Conservation (phyloP, 1,284 basidiomycete genomes). For the Ustilago lituana region DNA sequence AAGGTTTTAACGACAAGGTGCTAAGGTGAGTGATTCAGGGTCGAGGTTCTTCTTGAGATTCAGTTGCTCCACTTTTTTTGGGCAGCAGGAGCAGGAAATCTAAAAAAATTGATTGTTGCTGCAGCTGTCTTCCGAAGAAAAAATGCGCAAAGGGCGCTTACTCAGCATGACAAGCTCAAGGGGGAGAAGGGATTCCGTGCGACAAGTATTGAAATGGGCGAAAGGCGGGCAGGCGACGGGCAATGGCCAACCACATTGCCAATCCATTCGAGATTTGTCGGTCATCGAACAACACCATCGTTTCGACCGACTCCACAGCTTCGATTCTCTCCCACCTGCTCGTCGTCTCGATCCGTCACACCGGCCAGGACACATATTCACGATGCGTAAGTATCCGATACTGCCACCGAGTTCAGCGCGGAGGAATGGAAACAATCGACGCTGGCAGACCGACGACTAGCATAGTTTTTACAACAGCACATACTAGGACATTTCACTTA, state of each 20-base stretch:
- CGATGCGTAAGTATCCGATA: conserved; percentile 39
- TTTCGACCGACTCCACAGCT: background rate
- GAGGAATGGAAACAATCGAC: no score
- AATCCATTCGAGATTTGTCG: background rate
- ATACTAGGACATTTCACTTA: no score
- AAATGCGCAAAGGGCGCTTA: no score
- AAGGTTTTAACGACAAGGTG: no score
- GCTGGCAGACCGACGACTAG: no score
- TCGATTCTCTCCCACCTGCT: conserved; percentile 2
- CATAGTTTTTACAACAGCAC: no score
- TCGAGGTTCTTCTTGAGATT: no score
- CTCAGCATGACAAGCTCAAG: conserved; percentile 11
- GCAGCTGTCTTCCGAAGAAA: no score
- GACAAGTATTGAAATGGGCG: conserved; percentile 12
- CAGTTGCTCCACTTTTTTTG: conserved; percentile 35
- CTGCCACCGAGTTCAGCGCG: no score
- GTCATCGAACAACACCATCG: conserved; percentile 15
- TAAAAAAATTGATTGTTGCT: background rate
- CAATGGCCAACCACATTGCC: no score
- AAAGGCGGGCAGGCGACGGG: conserved; percentile 6
- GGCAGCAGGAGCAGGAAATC: no score
- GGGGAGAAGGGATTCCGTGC: conserved; percentile 15
- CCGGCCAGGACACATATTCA: conserved; percentile 6
- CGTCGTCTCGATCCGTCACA: background rate
- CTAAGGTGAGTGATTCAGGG: no score